These are phyloP conservation scores for Boletus fagicola DNA, from an alignment of 768 basidiomycete species.

Conservation along the genomic window DNA sequence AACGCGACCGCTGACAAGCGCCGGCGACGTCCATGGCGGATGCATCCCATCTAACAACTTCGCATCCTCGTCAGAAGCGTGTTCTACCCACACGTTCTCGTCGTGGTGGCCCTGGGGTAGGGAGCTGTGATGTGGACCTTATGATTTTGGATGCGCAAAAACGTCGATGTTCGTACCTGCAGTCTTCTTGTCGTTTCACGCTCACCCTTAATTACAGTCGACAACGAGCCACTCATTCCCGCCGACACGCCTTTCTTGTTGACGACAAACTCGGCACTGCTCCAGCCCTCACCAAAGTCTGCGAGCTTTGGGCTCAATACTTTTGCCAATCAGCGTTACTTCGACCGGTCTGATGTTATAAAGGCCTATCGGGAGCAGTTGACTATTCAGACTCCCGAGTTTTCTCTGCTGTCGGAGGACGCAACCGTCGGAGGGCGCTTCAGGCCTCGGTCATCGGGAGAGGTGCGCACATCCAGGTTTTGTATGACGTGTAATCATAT, in stretches of 20 bases:
- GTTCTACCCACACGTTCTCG: conserved; percentile 79
- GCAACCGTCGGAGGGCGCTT: conserved; percentile 65
- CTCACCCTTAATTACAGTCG: conserved; percentile 45
- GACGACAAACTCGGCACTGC: conserved; percentile 64
- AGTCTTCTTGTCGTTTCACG: conserved; percentile 8
- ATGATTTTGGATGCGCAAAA: conserved; percentile 82
- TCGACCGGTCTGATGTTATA: conserved; percentile 75
- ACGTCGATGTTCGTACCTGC: conserved; percentile 60
- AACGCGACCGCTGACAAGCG: conserved; percentile 15
- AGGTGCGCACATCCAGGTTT: conserved; percentile 48
- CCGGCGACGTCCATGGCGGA: conserved; percentile 32
- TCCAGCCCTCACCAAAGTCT: conserved; percentile 40
- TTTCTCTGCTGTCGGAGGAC: conserved; percentile 44
- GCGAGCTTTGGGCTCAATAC: conserved; percentile 49
- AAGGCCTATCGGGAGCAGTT: conserved; percentile 66
- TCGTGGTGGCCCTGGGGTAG: conserved; percentile 78
- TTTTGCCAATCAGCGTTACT: conserved; percentile 67
- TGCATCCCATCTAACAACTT: conserved; percentile 32
- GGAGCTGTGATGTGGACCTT: conserved; percentile 73
- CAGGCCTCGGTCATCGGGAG: conserved; percentile 64
- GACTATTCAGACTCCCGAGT: conserved; percentile 78
- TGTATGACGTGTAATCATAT: conserved; percentile 9
- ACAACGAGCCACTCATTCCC: conserved; percentile 71
- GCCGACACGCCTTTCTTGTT: conserved; percentile 63
- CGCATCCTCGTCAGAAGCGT: conserved; percentile 63